A percentile compares a stretch with the other conserved stretches of the same genome.
Conservation (phyloP, 2,329 filamentous ascomycete genomes). For the Thielaviopsis ethacetica region DNA sequence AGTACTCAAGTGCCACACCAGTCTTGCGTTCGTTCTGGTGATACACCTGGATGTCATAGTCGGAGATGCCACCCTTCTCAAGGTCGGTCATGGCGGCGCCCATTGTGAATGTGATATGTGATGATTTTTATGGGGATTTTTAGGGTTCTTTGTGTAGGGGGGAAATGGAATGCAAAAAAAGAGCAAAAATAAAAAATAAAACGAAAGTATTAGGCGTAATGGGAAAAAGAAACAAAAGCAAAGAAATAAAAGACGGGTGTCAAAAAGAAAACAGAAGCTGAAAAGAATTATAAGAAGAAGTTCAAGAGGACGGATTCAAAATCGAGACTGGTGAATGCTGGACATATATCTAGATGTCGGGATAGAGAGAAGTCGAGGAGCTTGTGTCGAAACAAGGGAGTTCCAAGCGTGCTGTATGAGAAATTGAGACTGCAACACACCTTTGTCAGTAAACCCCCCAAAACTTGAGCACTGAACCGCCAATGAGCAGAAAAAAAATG, state of each 20-base stretch:
- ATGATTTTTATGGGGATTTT: not conserved
- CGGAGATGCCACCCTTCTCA: conserved; percentile 5
- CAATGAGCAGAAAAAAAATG: not conserved
- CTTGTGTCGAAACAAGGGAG: not conserved
- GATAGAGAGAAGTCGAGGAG: not conserved
- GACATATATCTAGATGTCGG: not conserved
- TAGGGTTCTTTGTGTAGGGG: not conserved
- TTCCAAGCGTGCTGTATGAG: not conserved
- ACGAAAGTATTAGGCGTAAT: not conserved
- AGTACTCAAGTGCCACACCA: conserved; percentile 7
- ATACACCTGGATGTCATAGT: not conserved
- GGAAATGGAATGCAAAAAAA: not conserved
- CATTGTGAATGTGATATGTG: conserved; percentile 1
- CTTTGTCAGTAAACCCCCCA: not conserved
- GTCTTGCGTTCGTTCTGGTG: conserved; percentile 1
- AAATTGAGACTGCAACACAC: not conserved
- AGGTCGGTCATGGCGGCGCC: conserved; percentile 4
- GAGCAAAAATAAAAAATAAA: not conserved
- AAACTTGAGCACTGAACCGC: not conserved
- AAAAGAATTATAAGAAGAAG: not conserved
- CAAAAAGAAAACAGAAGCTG: not conserved
- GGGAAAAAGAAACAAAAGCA: not conserved
- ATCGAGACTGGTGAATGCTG: not conserved
- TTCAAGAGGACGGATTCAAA: not conserved
- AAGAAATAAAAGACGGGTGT: not conserved